Conservation (phyloP, 1,284 basidiomycete genomes). For the Pseudozyma flocculosa region DNA sequence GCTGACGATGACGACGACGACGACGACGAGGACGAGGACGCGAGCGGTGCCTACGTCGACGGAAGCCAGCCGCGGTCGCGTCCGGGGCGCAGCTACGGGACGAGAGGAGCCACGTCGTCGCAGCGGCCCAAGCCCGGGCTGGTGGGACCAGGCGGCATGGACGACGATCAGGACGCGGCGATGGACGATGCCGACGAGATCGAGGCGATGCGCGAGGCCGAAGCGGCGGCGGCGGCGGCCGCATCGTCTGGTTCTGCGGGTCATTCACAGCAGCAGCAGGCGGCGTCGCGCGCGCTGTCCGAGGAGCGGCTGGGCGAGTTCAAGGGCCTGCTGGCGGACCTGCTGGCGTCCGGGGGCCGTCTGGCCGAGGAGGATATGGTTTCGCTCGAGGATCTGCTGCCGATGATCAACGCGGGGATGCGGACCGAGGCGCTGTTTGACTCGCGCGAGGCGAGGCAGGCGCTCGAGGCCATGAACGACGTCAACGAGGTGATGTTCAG, state of each 20-base stretch:
- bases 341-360: constrained; percentile 61
- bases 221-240: constrained; percentile 10
- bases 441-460: constrained; percentile 71
- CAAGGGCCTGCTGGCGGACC: constrained; percentile 67
- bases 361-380: constrained; percentile 67
- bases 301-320: constrained; percentile 30
- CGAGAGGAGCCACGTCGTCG: constrained; percentile 25
- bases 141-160: constrained; percentile 30
- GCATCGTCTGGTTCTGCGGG: constrained; percentile 1
- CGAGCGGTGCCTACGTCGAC: constrained; percentile 24
- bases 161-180: constrained; percentile 22
- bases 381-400: constrained; percentile 71
- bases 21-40: constrained; percentile 19
- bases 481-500: constrained; percentile 80
- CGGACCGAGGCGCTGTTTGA: constrained; percentile 72
- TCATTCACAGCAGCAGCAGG: background rate
- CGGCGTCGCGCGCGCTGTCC: constrained; percentile 11
- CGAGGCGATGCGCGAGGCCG: constrained; percentile 43
- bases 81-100: constrained; percentile 42
- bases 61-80: constrained; percentile 11
- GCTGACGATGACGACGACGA: constrained; percentile 19
- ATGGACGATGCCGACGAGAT: constrained; percentile 29
- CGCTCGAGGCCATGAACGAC: constrained; percentile 68
- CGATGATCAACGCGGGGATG: constrained; percentile 77
- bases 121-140: constrained; percentile 12